Evolutionary conservation across 805 yeast genomes (phyloP).

Genomic region (Ogataea haglerorum): DNA sequence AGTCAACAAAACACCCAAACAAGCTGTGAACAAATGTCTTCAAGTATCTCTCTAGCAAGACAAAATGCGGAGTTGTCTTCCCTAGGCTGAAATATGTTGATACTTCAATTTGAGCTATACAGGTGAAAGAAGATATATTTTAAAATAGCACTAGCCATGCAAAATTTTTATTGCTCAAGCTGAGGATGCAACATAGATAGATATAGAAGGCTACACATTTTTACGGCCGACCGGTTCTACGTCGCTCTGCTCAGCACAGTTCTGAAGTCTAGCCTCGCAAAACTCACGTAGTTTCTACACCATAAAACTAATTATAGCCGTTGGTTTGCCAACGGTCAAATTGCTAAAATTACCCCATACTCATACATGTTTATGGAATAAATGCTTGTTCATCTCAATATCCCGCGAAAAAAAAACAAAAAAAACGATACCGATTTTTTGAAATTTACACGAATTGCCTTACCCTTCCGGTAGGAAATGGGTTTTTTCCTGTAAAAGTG

Average conservation of each 20-base stretch:
- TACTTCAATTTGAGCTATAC: neutral
- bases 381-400: neutral
- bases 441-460: constrained; percentile 7
- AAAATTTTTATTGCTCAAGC: constrained; percentile 7
- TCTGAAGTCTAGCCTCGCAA: neutral
- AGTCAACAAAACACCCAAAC: neutral
- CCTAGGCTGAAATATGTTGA: neutral
- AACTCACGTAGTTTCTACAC: neutral
- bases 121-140: neutral
- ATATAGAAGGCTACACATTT: too few relatives aligned
- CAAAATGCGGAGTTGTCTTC: too few relatives aligned
- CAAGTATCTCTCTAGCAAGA: too few relatives aligned
- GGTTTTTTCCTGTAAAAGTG: neutral
- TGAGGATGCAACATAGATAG: neutral
- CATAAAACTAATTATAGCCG: neutral
- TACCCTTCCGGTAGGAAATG: constrained; percentile 2
- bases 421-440: neutral
- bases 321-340: constrained; percentile 2
- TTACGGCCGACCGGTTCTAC: too few relatives aligned
- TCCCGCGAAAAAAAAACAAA: neutral
- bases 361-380: neutral
- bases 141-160: neutral
- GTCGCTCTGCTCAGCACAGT: too few relatives aligned
- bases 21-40: neutral
- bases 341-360: constrained; percentile 7